A percentile compares a stretch with the other conserved stretches of the same genome.
These are phyloP conservation scores for Umbellularia californica DNA, from an alignment of 164 flowering plant genomes.

Conservation along the genomic window DNA sequence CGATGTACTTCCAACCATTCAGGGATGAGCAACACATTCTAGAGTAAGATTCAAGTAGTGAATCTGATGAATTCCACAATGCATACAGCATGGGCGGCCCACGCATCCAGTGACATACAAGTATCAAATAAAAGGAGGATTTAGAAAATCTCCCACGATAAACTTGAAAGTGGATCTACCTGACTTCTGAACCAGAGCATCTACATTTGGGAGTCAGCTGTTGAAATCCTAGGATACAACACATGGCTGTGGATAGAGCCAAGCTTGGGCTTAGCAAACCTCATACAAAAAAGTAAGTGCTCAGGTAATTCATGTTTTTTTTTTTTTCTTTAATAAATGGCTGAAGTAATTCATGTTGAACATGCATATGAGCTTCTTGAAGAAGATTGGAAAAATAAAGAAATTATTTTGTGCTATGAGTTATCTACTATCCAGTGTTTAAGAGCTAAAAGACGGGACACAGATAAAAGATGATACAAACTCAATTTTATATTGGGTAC, in stretches of 20 bases:
- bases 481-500: too few relatives aligned
- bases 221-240: not conserved
- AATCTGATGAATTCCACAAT: not conserved
- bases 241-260: not conserved
- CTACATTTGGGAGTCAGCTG: not conserved
- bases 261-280: not conserved
- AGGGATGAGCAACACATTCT: not conserved
- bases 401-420: too few relatives aligned
- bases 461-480: too few relatives aligned
- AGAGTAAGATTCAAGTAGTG: not conserved
- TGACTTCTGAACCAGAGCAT: not conserved
- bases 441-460: too few relatives aligned
- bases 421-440: too few relatives aligned
- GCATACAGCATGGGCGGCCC: not conserved
- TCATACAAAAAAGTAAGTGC: not conserved
- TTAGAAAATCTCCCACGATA: not conserved
- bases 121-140: not conserved
- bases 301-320: not conserved
- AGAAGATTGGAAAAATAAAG: too few relatives aligned
- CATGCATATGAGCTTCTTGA: too few relatives aligned
- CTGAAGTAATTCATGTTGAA: too few relatives aligned
- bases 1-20: not conserved
- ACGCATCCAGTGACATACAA: not conserved
- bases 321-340: too few relatives aligned
- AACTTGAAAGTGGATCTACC: not conserved